Evolutionary conservation across 129 eudicot species (phyloP).

Genomic region (Logfia minima): DNA sequence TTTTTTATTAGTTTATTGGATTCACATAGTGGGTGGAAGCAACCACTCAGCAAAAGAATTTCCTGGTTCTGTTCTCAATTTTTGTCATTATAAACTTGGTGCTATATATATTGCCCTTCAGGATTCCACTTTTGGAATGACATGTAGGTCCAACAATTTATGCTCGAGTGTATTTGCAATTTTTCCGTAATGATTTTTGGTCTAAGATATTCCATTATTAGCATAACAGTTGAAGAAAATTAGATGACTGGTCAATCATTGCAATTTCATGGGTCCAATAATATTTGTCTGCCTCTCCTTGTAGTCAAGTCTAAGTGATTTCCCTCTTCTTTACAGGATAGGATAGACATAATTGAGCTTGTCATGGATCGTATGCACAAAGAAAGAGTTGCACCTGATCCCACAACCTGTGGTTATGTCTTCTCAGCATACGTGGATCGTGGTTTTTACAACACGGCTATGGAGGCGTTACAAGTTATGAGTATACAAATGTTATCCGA

Average conservation of each 20-base stretch:
- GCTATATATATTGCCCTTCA: too few species aligned
- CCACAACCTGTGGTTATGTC: constrained; percentile 62
- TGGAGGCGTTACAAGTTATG: constrained; percentile 86
- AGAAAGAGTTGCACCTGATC: constrained; percentile 57
- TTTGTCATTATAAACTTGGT: too few species aligned
- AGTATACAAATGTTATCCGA: constrained; percentile 74
- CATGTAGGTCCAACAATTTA: too few species aligned
- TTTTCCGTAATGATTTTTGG: background rate
- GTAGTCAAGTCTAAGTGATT: background rate
- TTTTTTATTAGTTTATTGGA: too few species aligned
- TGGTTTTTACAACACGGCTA: constrained; percentile 60
- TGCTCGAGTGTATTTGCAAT: too few species aligned
- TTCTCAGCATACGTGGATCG: constrained; percentile 53
- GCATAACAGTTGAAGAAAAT: background rate
- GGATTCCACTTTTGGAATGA: too few species aligned
- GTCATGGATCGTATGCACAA: constrained; percentile 63
- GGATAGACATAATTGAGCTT: constrained; percentile 62
- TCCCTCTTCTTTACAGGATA: constrained; percentile 45
- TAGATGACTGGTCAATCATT: background rate
- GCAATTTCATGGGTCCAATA: background rate
- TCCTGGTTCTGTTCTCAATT: too few species aligned
- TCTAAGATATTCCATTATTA: background rate
- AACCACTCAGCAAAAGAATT: too few species aligned
- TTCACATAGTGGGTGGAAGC: too few species aligned
- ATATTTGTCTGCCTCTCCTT: background rate